These are phyloP conservation scores for Dictyostelium gargantuum DNA, from an alignment of 208 protist genomes.

Conservation along the genomic window DNA sequence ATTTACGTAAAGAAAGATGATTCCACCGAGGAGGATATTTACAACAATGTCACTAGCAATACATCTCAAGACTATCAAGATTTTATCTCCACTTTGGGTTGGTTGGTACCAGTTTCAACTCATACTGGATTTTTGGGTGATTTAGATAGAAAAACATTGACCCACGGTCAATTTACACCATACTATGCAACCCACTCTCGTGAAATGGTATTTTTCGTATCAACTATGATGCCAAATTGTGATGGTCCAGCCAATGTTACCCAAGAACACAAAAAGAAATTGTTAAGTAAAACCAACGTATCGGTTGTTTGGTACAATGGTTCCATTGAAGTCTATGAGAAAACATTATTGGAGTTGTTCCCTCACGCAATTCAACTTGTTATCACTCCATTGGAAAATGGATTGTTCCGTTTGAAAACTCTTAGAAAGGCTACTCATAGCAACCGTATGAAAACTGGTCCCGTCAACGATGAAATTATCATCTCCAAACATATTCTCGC, in stretches of 20 bases:
- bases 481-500: conserved; percentile 22
- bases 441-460: not conserved
- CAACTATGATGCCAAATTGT: conserved; percentile 27
- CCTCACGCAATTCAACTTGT: conserved; percentile 11
- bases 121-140: conserved; percentile 22
- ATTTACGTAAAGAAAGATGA: conserved; percentile 4
- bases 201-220: conserved; percentile 16
- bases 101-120: not conserved
- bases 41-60: not conserved
- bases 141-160: not conserved
- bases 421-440: not conserved
- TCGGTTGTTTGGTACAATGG: conserved; percentile 18
- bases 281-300: not conserved
- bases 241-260: not conserved
- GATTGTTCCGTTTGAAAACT: conserved; percentile 4
- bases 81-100: not conserved
- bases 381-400: not conserved
- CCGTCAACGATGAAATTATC: conserved; percentile 16
- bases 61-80: conserved; percentile 6
- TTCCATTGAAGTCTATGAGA: conserved; percentile 22
- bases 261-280: conserved; percentile 32
- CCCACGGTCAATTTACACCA: not conserved
- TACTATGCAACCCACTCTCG: conserved; percentile 2
- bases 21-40: not conserved
- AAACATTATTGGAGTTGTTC: not conserved